Evolutionary conservation across 345 rosid species (phyloP), one percentile per base, ranked within the genome.

Genomic region (Populus davidiana): DNA sequence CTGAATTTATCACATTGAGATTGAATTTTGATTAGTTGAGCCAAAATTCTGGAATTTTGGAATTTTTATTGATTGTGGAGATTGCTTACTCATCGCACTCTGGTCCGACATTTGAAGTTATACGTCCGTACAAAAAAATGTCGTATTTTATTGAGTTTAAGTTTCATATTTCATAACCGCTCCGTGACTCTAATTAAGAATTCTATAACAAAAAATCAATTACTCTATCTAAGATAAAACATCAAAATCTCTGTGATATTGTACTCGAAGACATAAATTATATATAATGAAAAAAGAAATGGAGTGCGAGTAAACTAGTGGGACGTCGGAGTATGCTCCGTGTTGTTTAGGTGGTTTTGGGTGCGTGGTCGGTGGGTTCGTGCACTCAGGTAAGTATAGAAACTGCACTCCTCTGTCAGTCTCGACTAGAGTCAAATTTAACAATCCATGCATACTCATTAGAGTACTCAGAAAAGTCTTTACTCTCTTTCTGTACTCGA

Each of bases 281-380:
- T 12, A 44, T 44, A 12, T 2, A 2, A 44, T 44, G 49, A 12
- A 44, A 44, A 44, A 56, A n/a, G 27, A 23, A 50, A 3, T 8
- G 4, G 2, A n/a, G 12, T 7, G 61, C 61, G 61, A 20, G 61
- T 54, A 7, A 54, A 21, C 23, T 7, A 54, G 0, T 2, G 61
- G 61, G 25, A 54, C n/a, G 61, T 4, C 18, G 54, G 54, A 16
- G 54, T 4, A 14, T 47, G 3, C 63, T 11, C 62, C 36, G 18
- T 52, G 44, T 18, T 71, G 9, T 50, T 23, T 31, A 18, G 77
- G 44, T 35, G 31, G 52, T 6, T 16, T 10, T 33, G 74, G 39
- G 41, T 3, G 6, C 12, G 47, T 70, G 80, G 80, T 63, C 80
- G 65, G 80, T 70, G 80, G 71, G 50, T 63, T 71, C 68, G 39